Evolutionary conservation across 2,329 filamentous ascomycete species (phyloP).

Genomic region (Alternaria novae-zelandiae): DNA sequence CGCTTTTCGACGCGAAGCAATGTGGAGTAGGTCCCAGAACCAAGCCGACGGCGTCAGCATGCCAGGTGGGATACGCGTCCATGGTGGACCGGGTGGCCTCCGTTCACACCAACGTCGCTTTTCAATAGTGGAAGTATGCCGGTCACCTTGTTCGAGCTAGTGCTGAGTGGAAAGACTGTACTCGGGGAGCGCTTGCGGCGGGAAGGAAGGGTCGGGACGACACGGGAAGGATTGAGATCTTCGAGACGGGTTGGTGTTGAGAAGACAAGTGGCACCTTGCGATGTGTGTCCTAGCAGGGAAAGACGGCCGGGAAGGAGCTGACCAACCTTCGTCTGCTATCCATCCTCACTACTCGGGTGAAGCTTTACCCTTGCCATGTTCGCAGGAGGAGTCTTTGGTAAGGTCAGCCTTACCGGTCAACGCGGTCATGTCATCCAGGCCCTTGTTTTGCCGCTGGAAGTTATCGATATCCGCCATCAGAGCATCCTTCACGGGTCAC

Average conservation of each 20-base stretch:
- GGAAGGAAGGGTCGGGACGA: conserved; percentile 9
- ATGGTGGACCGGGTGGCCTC: not conserved
- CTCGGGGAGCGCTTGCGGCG: not conserved
- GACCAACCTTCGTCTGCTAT: not conserved
- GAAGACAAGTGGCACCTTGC: conserved; percentile 15
- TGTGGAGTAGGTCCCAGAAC: not conserved
- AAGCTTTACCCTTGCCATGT: not conserved
- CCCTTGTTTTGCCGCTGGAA: not conserved
- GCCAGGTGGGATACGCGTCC: not conserved
- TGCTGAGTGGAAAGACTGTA: not conserved
- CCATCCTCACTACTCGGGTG: not conserved
- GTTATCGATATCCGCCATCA: not conserved
- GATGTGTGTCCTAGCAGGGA: not conserved
- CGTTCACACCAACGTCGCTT: not conserved
- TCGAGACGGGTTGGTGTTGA: not conserved
- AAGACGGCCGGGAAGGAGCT: not conserved
- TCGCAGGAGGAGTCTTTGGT: not conserved
- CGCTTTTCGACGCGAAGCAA: conserved; percentile 1
- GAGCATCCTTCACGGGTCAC: not conserved
- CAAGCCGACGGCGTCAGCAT: conserved; percentile 6
- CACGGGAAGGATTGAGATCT: conserved; percentile 6
- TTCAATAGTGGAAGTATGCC: not conserved
- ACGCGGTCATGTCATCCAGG: not conserved
- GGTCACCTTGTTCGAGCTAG: not conserved
- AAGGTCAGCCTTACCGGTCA: not conserved